These are phyloP conservation scores for Amanita rimosa DNA, from an alignment of 768 basidiomycete species.

Conservation along the genomic window DNA sequence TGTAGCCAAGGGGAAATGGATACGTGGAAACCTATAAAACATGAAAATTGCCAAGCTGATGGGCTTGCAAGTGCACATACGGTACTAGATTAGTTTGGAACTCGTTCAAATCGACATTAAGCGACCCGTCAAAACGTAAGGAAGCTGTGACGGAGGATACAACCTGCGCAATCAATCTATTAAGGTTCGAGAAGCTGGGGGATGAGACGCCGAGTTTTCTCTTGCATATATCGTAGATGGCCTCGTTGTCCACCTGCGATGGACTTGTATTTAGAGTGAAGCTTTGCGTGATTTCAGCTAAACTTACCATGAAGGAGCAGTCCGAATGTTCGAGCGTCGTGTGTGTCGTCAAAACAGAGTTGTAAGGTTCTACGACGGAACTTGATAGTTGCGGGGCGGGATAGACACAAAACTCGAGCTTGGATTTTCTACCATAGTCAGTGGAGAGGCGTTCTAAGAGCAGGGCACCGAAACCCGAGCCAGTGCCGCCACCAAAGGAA, in stretches of 20 bases:
- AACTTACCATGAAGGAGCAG: conserved; percentile 92
- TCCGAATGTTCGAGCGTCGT: conserved; percentile 98
- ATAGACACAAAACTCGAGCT: conserved; percentile 96
- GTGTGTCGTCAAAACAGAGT: conserved; percentile 93
- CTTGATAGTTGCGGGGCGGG: conserved; percentile 88
- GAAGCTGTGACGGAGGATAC: conserved; percentile 98
- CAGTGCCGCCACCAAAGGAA: conserved; percentile 98
- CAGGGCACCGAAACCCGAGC: conserved; percentile 95
- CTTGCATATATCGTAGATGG: conserved; percentile 99
- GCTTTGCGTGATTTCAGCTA: neutral
- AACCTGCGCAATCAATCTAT: conserved; percentile 97
- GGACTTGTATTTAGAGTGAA: neutral
- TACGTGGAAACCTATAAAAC: conserved; percentile 75
- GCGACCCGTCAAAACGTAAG: conserved; percentile 91
- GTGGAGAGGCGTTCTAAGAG: conserved; percentile 91
- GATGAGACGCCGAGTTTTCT: conserved; percentile 76
- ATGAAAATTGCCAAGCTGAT: conserved; percentile 6
- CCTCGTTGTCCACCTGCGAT: conserved; percentile 71
- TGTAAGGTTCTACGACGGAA: conserved; percentile 98
- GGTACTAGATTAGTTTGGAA: conserved; percentile 99
- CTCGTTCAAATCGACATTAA: conserved; percentile 96
- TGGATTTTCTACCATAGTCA: conserved; percentile 98
- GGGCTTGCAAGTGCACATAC: conserved; percentile 33
- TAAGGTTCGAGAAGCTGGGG: conserved; percentile 90
- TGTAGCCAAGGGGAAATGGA: conserved; percentile 96